phyloP scores from a whole-genome alignment of 805 yeast genomes.

The Candida incommunis region DNA sequence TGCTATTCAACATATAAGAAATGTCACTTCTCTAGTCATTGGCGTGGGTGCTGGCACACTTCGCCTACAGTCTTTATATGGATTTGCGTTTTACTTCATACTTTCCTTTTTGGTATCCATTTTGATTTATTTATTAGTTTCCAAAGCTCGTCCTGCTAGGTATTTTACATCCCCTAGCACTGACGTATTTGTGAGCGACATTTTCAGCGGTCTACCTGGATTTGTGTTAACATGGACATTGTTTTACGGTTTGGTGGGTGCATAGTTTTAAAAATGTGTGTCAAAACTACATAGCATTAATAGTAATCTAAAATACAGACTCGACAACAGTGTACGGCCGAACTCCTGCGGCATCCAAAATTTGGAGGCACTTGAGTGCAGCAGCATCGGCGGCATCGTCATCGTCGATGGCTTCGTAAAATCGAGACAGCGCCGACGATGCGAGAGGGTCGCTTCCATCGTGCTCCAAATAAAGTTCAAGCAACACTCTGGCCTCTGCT shows the following conservation, averaged over 20 bases:
- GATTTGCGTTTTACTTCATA: constrained; percentile 29
- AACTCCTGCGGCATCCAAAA: background rate
- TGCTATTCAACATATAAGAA: constrained; percentile 20
- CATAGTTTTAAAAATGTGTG: background rate
- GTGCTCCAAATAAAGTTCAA: background rate
- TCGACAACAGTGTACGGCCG: background rate
- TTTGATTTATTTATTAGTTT: constrained; percentile 22
- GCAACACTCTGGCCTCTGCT: background rate
- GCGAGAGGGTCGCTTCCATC: background rate
- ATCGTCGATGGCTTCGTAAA: background rate
- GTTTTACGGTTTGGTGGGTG: constrained; percentile 11
- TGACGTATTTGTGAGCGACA: constrained; percentile 30
- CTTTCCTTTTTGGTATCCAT: constrained; percentile 23
- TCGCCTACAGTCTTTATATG: constrained; percentile 31
- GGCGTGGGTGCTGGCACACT: constrained; percentile 41
- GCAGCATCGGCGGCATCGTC: background rate
- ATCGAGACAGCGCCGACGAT: background rate
- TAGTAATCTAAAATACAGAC: background rate
- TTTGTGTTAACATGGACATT: constrained; percentile 48
- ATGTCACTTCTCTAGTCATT: constrained; percentile 30
- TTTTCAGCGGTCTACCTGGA: constrained; percentile 36
- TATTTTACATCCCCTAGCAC: constrained; percentile 28
- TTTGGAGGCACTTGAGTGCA: background rate
- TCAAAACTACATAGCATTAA: background rate
- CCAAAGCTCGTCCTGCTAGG: constrained; percentile 22